These are phyloP conservation scores for Elsinoe batatas DNA, from an alignment of 2,329 filamentous ascomycete genomes.

Conservation along the genomic window DNA sequence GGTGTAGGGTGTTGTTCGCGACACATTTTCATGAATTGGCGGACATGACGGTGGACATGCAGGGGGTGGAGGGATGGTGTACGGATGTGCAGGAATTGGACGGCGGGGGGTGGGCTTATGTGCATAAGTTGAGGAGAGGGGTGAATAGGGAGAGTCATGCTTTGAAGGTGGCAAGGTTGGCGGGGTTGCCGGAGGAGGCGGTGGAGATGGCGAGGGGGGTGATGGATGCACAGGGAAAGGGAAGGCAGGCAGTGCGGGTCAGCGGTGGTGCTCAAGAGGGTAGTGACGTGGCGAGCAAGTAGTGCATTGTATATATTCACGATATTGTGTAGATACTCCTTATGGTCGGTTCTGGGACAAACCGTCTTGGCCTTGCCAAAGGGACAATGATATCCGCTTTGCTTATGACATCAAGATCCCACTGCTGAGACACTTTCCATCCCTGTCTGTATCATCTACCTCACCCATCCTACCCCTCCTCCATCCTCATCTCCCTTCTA, in stretches of 20 bases:
- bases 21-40: conserved; percentile 86
- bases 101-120: conserved; percentile 63
- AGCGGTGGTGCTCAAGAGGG: neutral
- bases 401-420: too few relatives aligned
- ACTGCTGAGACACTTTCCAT: neutral
- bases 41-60: conserved; percentile 57
- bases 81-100: conserved; percentile 74
- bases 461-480: neutral
- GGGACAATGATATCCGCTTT: too few relatives aligned
- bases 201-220: conserved; percentile 57
- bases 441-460: neutral
- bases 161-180: conserved; percentile 83
- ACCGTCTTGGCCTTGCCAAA: neutral
- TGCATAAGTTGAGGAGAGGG: conserved; percentile 70
- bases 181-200: conserved; percentile 66
- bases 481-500: neutral
- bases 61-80: conserved; percentile 64
- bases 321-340: too few relatives aligned
- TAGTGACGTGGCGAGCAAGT: neutral
- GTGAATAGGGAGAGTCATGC: conserved; percentile 85
- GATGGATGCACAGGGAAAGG: conserved; percentile 31
- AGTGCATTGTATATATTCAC: neutral
- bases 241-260: neutral
- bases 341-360: neutral
- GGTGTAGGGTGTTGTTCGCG: conserved; percentile 76